Evolutionary conservation across 2,329 filamentous ascomycete genomes (phyloP), one percentile per base, ranked within the genome.

Genomic region (Albophoma yamanashiensis): DNA sequence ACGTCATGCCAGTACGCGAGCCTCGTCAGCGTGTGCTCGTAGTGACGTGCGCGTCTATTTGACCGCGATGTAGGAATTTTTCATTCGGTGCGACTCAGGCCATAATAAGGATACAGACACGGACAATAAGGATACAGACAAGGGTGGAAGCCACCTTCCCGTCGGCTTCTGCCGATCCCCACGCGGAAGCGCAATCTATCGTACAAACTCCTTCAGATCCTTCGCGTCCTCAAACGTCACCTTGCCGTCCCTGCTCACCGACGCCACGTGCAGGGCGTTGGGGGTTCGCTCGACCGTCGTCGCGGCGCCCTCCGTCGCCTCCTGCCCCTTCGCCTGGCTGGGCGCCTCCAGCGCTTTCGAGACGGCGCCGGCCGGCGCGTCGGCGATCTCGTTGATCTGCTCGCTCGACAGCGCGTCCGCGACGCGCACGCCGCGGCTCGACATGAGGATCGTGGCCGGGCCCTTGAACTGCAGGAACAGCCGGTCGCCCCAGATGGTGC

Each of bases 401-500:
- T 87, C 83, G 36, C 82, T 79, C 5, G 87, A 90, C 64, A 99
- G 78, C 3, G 89, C 83, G 64, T 99, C 93, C 58, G 84, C 86
- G 52, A 96, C 77, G 20, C 89, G 82, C 27, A 90, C 84, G 17
- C 87, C 92, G n/a, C 93, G 85, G 58, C 91, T 95, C 64, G 96
- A 95, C 68, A 99, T 79, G 52, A 97, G 80, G 56, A 99, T 83
- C 2, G 89, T 97, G 7, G 84, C 84, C 2, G 94, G 94, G 0
- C 94, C 94, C 60, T 87, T 83, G 71, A 99, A 97, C 69, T 90
- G 89, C 39, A 99, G 78, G 74, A 97, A 97, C 34, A 97, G 79
- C 75, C 93, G 79, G 71, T 99, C 94, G 27, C 94, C 94, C 91
- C 92, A 97, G 60, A 99, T 89, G 1, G 90, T 90, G 68, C 89